Evolutionary conservation across 371 early-diverging fungal species (phyloP), one percentile per base, ranked within the genome.

Genomic region (Mortierella sp.): DNA sequence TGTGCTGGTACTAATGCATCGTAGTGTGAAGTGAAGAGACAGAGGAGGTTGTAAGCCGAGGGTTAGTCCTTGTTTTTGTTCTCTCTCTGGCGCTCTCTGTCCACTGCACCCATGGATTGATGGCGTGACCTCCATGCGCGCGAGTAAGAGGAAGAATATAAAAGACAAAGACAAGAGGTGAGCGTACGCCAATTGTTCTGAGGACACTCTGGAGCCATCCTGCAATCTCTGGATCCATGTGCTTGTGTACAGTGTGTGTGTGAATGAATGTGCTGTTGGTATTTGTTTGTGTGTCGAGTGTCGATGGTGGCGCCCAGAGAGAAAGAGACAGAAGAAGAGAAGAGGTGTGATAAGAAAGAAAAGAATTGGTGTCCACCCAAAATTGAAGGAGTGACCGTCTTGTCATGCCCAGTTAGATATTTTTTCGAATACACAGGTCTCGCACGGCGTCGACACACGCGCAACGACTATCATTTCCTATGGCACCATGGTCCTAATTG

Each of bases 1-100:
- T 86, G 66, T 91, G 88, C 40, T 87, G 89, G 81, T 94, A 94
- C 93, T 94, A 78, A 52, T 26, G n/a, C 63, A 13, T 24, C 24
- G 64, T n/a, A 24, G 65, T 37, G 58, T n/a, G 40, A 29, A 55
- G 14, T 1, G 22, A 29, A 39, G 19, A 34, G 37, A 61, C 9
- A 10, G 29, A 14, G 11, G 14, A 11, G 14, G 13, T 1, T 19
- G 7, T 34, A 9, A n/a, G n/a, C n/a, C n/a, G 24, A 34, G 10
- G 0, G 61, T 61, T 61, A 61, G 61, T 22, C n/a, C n/a, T n/a
- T n/a, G n/a, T n/a, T n/a, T n/a, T n/a, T n/a, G n/a, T n/a, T n/a
- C n/a, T n/a, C n/a, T 61, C 6, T 7, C n/a, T 48, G 50, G n/a
- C 9, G 50, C 50, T 50, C 8, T 50, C n/a, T 50, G 7, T 50